Conservation (phyloP, 2,329 filamentous ascomycete genomes). For the Leptodontidium sp. region DNA sequence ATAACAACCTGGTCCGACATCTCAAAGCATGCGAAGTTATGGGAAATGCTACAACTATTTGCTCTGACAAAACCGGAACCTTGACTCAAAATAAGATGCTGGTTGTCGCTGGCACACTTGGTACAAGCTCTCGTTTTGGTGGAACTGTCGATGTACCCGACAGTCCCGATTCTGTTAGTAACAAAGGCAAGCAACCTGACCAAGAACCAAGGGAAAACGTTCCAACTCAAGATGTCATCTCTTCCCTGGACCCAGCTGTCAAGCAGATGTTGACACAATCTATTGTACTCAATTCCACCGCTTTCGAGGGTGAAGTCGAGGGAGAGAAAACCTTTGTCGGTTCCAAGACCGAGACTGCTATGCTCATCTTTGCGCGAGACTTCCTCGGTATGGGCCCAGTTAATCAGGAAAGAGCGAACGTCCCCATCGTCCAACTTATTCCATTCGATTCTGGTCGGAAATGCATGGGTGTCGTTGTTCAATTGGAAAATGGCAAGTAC, state of each 20-base stretch:
- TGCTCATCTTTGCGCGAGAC: constrained; percentile 74
- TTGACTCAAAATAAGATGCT: constrained; percentile 80
- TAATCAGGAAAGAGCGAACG: constrained; percentile 67
- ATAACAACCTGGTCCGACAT: constrained; percentile 75
- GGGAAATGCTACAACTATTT: constrained; percentile 78
- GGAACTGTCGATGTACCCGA: constrained; percentile 45
- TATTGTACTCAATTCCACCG: constrained; percentile 73
- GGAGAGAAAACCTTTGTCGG: constrained; percentile 70
- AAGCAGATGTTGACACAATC: constrained; percentile 64
- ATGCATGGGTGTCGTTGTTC: constrained; percentile 73
- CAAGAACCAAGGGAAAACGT: constrained; percentile 39
- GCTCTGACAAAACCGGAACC: constrained; percentile 82
- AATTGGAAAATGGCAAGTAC: constrained; percentile 53
- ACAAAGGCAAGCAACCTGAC: constrained; percentile 41
- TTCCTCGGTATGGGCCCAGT: constrained; percentile 70
- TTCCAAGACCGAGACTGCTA: constrained; percentile 80
- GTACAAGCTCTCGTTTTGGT: constrained; percentile 64
- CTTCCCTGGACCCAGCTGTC: constrained; percentile 39
- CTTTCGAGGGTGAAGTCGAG: constrained; percentile 71
- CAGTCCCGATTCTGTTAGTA: constrained; percentile 31
- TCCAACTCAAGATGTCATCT: constrained; percentile 44
- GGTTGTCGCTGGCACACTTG: constrained; percentile 76
- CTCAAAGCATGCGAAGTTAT: constrained; percentile 75
- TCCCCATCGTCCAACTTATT: constrained; percentile 62
- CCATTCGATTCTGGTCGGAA: constrained; percentile 57